Evolutionary conservation across 148 eudicot genomes (phyloP), one percentile per base, ranked within the genome.

Genomic region (Rhododendron vialii): DNA sequence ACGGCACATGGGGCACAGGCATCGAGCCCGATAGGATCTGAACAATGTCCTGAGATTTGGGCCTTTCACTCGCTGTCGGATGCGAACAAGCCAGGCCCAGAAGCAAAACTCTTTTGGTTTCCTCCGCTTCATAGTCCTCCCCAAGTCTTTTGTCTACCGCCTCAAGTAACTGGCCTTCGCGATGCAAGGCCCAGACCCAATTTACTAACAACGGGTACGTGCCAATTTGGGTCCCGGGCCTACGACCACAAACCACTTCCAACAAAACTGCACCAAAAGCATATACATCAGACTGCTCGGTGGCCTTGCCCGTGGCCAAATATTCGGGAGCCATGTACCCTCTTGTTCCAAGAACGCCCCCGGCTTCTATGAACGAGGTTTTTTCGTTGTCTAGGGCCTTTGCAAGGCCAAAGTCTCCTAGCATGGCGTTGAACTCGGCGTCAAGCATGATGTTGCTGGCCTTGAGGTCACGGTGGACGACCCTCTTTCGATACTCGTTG

Each of bases 271-370:
- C 59, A 15, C 59, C 59, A 53, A 53, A 53, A 15, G 18, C 59
- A 53, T 53, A 53, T 0, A 53, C 85, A 45, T 96, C 99, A 0
- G 96, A 92, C 41, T 93, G 94, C 53, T 91, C 88, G 10, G 98
- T 93, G 30, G 99, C 96, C 59, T 91, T 93, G 45, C 97, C 96
- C 0, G 98, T 95, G 91, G 90, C 93, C 87, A 95, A 90, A 89
- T 94, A 94, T 88, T 96, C 99, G 0, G 98, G 99, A 5, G 99
- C 98, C 2, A 96, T 94, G 90, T 95, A 96, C 2, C 99, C 99
- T 88, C 92, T 83, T 1, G 99, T 96, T 85, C 99, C 96, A 1
- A 85, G 88, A 0, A 95, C 91, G 2, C 96, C 96, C 81, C 92
- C 98, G 14, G 93, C 89, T 88, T 96, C 99, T 0, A 92, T 91